phyloP scores from a whole-genome alignment of 2,329 filamentous ascomycete species.

The Dactylellina haptotyla region DNA sequence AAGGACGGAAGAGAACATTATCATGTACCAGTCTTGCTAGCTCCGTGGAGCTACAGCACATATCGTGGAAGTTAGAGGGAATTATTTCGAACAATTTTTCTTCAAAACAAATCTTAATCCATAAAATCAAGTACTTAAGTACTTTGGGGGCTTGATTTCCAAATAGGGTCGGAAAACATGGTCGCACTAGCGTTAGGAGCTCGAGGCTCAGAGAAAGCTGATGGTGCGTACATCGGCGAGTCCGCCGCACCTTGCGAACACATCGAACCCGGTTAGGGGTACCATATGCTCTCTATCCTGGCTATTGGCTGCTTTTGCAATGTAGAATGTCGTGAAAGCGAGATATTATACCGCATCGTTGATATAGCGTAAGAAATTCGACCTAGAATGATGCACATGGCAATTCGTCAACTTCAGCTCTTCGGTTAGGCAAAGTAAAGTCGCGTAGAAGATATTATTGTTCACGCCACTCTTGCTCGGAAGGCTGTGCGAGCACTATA shows the following conservation, averaged over 20 bases:
- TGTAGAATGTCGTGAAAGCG: not conserved
- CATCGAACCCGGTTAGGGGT: no score
- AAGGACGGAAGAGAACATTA: constrained; percentile 70
- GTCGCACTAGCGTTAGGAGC: no score
- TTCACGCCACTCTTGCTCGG: not conserved
- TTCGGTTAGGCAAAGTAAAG: not conserved
- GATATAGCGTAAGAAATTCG: not conserved
- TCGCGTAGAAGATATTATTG: not conserved
- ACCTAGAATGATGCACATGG: not conserved
- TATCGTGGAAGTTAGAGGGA: constrained; percentile 75
- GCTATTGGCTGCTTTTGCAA: not conserved
- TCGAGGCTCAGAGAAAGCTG: no score
- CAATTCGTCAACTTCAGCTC: not conserved
- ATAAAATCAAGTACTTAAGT: no score
- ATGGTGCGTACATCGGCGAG: no score
- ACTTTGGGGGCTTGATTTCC: no score
- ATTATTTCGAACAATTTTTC: no score
- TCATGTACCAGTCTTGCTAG: constrained; percentile 80
- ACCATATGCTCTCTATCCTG: not conserved
- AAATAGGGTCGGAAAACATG: no score
- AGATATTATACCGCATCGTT: not conserved
- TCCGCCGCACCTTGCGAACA: no score
- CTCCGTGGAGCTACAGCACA: constrained; percentile 82
- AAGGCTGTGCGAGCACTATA: no score
- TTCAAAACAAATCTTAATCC: no score